These are phyloP conservation scores for Bruguiera gymnorhiza DNA, from an alignment of 345 rosid genomes.

Conservation along the genomic window DNA sequence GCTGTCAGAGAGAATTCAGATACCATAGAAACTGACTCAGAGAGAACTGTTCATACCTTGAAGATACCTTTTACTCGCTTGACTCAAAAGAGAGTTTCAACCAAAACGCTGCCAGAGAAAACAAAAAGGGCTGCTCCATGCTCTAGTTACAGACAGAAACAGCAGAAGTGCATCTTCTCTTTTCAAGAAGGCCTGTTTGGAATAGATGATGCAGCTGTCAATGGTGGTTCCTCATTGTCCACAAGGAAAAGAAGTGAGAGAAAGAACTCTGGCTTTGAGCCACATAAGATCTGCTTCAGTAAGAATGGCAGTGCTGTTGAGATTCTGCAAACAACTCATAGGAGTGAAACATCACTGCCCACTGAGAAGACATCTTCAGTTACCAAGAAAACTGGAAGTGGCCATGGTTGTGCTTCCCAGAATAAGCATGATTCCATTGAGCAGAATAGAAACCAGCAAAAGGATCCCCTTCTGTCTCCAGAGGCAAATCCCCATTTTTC, in stretches of 20 bases:
- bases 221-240: constrained; percentile 34
- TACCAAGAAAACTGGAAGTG: constrained; percentile 32
- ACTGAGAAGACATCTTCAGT: constrained; percentile 47
- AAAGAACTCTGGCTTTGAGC: constrained; percentile 35
- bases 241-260: constrained; percentile 35
- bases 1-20: constrained; percentile 55
- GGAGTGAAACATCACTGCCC: constrained; percentile 33
- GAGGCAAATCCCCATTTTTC: not conserved
- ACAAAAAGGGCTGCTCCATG: constrained; percentile 25
- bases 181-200: constrained; percentile 46
- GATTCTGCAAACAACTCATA: constrained; percentile 34
- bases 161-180: constrained; percentile 40
- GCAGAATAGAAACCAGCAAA: constrained; percentile 31
- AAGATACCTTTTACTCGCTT: constrained; percentile 65
- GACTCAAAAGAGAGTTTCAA: constrained; percentile 41
- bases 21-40: constrained; percentile 78
- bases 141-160: constrained; percentile 34
- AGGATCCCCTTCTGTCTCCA: constrained; percentile 32
- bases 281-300: constrained; percentile 39
- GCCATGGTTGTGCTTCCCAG: constrained; percentile 25
- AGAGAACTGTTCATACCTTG: constrained; percentile 43
- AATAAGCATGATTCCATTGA: constrained; percentile 22
- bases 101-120: constrained; percentile 31
- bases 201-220: constrained; percentile 31
- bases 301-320: constrained; percentile 36